Evolutionary conservation across 257 asterid genomes (phyloP).

Genomic region (Solanum lycopersicoides): DNA sequence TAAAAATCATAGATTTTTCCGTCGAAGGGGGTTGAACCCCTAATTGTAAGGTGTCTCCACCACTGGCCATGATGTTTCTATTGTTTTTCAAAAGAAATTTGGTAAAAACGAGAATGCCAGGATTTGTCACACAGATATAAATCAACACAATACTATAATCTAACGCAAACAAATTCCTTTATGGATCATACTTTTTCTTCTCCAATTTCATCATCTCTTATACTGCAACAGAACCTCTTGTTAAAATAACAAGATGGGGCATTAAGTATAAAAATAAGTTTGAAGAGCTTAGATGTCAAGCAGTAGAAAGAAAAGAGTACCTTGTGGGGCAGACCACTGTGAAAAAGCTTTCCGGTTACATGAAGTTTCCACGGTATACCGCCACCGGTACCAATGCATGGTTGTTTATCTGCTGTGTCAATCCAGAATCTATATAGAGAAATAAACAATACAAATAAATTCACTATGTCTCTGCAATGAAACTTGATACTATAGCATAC

Average conservation of each 20-base stretch:
- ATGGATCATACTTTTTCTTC: neutral
- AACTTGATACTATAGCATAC: neutral
- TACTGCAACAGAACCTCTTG: neutral
- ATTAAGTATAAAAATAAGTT: neutral
- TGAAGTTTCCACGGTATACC: slow-evolving; percentile 92
- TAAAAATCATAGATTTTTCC: no score
- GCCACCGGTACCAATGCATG: slow-evolving; percentile 99
- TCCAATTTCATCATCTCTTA: neutral
- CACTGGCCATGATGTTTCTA: neutral
- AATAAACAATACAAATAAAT: neutral
- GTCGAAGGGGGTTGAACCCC: no score
- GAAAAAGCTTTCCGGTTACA: slow-evolving; percentile 84
- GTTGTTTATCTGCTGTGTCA: slow-evolving; percentile 99
- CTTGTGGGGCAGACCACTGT: slow-evolving; percentile 94
- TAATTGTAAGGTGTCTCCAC: no score
- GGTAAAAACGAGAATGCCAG: neutral
- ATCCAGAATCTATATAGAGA: slow-evolving; percentile 73
- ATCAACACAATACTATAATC: neutral
- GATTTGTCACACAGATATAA: neutral
- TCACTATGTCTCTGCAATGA: neutral
- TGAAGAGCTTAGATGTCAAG: neutral
- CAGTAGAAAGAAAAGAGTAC: slow-evolving; percentile 13
- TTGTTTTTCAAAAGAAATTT: neutral
- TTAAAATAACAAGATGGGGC: neutral
- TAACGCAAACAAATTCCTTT: neutral